Conservation (phyloP, 352 stramenopile genomes). For the Blastocystis sp. region DNA sequence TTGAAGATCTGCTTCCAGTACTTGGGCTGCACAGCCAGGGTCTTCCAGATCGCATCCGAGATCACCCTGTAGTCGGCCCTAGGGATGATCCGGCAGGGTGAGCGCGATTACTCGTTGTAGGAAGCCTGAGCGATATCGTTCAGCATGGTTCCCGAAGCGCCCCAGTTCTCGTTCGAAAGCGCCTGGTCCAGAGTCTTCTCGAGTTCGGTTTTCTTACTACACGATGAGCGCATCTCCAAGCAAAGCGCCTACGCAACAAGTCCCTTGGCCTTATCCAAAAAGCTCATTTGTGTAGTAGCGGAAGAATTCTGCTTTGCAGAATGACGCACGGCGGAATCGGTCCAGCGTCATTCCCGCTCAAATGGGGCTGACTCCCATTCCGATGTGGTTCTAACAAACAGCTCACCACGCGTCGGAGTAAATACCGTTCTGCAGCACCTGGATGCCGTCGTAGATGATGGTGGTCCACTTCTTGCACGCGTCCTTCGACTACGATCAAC, state of each 20-base stretch:
- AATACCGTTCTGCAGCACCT: conserved; percentile 83
- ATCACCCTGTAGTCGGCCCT: conserved; percentile 84
- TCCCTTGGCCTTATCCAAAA: conserved; percentile 65
- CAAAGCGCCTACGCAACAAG: conserved; percentile 14
- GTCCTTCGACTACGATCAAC: conserved; percentile 53
- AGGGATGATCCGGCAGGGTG: conserved; percentile 39
- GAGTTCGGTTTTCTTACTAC: conserved; percentile 77
- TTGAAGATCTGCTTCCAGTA: conserved; percentile 96
- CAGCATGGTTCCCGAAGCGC: conserved; percentile 90
- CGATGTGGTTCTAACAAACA: conserved; percentile 22
- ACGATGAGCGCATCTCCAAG: neutral
- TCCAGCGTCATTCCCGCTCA: no score
- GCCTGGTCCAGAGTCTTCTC: conserved; percentile 84
- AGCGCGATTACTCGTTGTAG: conserved; percentile 78
- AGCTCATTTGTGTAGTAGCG: conserved; percentile 30
- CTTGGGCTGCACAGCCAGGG: conserved; percentile 81
- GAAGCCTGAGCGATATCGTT: conserved; percentile 95
- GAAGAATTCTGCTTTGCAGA: neutral
- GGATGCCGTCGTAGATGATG: conserved; percentile 76
- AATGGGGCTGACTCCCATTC: neutral
- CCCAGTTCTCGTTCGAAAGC: conserved; percentile 99
- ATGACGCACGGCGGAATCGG: no score
- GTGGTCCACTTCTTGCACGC: conserved; percentile 70
- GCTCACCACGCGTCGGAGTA: conserved; percentile 70
- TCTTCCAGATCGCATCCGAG: conserved; percentile 91